Evolutionary conservation across 192 early-diverging fungal species (phyloP).

Genomic region (Backusella luteola): DNA sequence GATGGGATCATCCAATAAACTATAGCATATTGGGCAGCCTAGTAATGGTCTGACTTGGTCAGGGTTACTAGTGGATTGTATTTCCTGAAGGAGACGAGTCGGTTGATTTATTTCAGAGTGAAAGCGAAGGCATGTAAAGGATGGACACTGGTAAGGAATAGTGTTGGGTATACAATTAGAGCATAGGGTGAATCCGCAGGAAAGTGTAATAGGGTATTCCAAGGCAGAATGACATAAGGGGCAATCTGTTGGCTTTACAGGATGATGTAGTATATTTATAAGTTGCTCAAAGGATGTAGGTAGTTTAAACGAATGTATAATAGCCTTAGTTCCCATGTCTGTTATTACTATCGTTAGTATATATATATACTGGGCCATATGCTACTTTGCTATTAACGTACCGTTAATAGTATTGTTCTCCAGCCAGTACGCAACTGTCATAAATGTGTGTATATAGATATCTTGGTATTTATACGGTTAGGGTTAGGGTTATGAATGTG

Average conservation of each 20-base stretch:
- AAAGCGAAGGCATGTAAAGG: conserved; percentile 18
- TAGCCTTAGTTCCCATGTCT: not conserved
- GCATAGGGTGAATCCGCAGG: conserved; percentile 45
- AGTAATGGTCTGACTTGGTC: conserved; percentile 12
- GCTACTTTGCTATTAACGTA: not conserved
- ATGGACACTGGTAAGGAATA: conserved; percentile 8
- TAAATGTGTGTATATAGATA: not conserved
- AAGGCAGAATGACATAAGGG: conserved; percentile 33
- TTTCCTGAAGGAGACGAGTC: conserved; percentile 37
- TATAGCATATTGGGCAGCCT: conserved; percentile 59
- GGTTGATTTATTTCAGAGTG: conserved; percentile 13
- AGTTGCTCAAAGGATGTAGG: not conserved
- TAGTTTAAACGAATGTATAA: conserved; percentile 2
- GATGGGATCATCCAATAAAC: conserved; percentile 49
- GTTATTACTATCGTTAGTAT: not conserved
- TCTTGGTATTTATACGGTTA: not conserved
- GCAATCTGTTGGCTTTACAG: conserved; percentile 18
- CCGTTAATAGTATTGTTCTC: not conserved
- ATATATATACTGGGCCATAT: not conserved
- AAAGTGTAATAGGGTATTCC: conserved; percentile 38
- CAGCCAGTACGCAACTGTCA: not conserved
- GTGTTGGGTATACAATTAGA: conserved; percentile 22
- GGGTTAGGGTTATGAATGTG: not conserved
- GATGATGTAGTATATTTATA: not conserved
- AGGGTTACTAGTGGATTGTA: conserved; percentile 13